Evolutionary conservation across 1,284 basidiomycete species (phyloP).

Genomic region (Hortiboletus rubellus): DNA sequence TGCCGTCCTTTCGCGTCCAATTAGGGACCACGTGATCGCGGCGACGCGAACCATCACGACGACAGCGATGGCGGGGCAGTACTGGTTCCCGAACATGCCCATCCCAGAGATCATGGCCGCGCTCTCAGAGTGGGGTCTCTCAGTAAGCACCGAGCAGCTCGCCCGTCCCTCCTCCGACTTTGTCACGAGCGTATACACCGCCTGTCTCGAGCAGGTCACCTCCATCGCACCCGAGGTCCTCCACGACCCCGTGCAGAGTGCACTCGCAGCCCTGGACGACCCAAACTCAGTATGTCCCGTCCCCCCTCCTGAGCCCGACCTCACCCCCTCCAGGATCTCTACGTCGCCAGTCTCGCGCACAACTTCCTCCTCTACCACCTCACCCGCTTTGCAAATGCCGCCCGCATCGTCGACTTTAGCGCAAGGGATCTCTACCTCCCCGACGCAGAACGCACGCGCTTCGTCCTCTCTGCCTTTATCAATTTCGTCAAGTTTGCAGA

Average conservation of each 20-base stretch:
- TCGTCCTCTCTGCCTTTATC: slow-evolving; percentile 82
- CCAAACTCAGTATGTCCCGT: slow-evolving; percentile 51
- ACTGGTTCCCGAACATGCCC: slow-evolving; percentile 66
- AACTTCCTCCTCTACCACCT: slow-evolving; percentile 69
- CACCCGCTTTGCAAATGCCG: slow-evolving; percentile 68
- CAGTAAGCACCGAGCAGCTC: slow-evolving; percentile 69
- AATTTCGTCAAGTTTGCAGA: slow-evolving; percentile 91
- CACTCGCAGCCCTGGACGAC: slow-evolving; percentile 52
- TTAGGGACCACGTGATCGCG: slow-evolving; percentile 27
- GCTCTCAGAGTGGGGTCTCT: slow-evolving; percentile 64
- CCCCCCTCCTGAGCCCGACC: accelerated
- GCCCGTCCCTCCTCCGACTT: slow-evolving; percentile 67
- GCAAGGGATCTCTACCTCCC: slow-evolving; percentile 74
- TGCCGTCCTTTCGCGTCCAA: slow-evolving; percentile 13
- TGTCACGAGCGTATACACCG: slow-evolving; percentile 65
- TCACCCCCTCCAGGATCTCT: slow-evolving; percentile 55
- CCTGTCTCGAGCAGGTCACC: slow-evolving; percentile 71
- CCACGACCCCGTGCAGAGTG: slow-evolving; percentile 57
- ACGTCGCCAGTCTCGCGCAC: slow-evolving; percentile 53
- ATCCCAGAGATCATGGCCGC: slow-evolving; percentile 60
- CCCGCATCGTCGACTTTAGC: slow-evolving; percentile 77
- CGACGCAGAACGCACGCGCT: slow-evolving; percentile 67
- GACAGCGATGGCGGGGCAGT: slow-evolving; percentile 36
- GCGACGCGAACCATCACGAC: neutral
- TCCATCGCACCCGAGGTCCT: slow-evolving; percentile 60